phyloP scores from a whole-genome alignment of 2,329 filamentous ascomycete species.

The Pseudogymnoascus sp. region DNA sequence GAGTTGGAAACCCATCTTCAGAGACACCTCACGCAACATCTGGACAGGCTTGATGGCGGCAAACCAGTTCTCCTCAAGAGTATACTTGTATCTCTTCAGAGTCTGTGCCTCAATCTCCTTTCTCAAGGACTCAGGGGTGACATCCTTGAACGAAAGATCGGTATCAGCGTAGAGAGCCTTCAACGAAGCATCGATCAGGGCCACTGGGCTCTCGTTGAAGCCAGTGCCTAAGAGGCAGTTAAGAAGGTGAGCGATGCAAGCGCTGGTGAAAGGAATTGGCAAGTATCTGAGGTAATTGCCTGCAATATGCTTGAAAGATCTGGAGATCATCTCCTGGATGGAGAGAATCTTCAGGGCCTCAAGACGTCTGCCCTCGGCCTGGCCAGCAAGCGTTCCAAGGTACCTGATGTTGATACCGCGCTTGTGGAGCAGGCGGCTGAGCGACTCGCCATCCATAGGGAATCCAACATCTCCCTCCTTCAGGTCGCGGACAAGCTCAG shows the following conservation, averaged over 20 bases:
- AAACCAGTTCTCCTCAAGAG: slow-evolving; percentile 60
- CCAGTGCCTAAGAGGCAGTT: slow-evolving; percentile 82
- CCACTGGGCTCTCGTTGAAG: slow-evolving; percentile 67
- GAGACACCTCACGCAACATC: slow-evolving; percentile 75
- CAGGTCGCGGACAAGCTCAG: slow-evolving; percentile 78
- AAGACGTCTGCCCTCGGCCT: slow-evolving; percentile 63
- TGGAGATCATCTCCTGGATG: slow-evolving; percentile 87
- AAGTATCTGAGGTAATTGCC: slow-evolving; percentile 71
- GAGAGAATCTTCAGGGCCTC: slow-evolving; percentile 69
- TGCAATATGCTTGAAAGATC: slow-evolving; percentile 88
- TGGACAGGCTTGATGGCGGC: slow-evolving; percentile 64
- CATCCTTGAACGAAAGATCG: slow-evolving; percentile 70
- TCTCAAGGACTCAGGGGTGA: slow-evolving; percentile 65
- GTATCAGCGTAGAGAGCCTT: slow-evolving; percentile 71
- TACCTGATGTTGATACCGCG: slow-evolving; percentile 96
- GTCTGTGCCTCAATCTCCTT: slow-evolving; percentile 65
- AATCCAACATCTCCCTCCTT: slow-evolving; percentile 91
- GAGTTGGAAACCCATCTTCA: slow-evolving; percentile 87
- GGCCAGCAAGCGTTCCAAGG: slow-evolving; percentile 71
- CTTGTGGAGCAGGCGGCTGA: slow-evolving; percentile 85
- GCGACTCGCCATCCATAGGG: slow-evolving; percentile 94
- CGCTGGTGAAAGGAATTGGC: slow-evolving; percentile 68
- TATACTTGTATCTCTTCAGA: slow-evolving; percentile 65
- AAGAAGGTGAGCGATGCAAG: slow-evolving; percentile 76
- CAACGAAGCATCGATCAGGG: slow-evolving; percentile 68